Base-by-base conservation (phyloP, 805 yeast species). In the Lachancea fermentati region DNA sequence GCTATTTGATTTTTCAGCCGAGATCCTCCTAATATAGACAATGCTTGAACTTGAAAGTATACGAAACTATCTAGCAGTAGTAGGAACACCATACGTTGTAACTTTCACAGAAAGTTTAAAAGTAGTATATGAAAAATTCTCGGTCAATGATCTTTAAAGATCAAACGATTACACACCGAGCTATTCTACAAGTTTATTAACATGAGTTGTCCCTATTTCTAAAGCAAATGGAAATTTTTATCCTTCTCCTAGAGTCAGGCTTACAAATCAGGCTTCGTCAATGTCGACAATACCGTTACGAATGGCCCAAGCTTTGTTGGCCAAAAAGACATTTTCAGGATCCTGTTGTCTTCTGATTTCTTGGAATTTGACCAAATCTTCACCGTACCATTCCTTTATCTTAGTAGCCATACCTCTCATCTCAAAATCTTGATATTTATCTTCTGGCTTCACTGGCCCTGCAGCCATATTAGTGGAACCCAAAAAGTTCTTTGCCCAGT, bases 401-500 rank as follows among this genome's bases (percentile, higher is more conserved):
- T 76, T 75, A 6, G 74, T 71, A 24, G 79, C 76, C 57, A 87
- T 78, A 1, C 96, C 96, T 51, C 79, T 71, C 93, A 87, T 85
- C 44, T 82, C 79, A 46, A 81, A 82, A 46, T 76, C 81, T 39
- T 67, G 65, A 41, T 66, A 68, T 31, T 67, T 57, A 35, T 67
- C 58, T 38, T 71, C 75, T 2, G 55, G 57, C 42, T 59, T 53
- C 30, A 46, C 37, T 47, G 60, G 44, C 34, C 60, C 51, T 5
- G 56, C 55, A 5, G 62, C 60, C 51, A 58, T 50, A 9, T 66
- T 61, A 2, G 57, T 52, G 3, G 75, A 66, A 1, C 95, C 95
- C 42, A 85, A 68, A 61, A 87, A 91, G 63, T 88, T 89, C 69
- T 91, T 91, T 13, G 98, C 98, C 98, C 98, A 91, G 62, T 91